phyloP scores from a whole-genome alignment of 2,329 filamentous ascomycete species.

The Escovopsis sp. region DNA sequence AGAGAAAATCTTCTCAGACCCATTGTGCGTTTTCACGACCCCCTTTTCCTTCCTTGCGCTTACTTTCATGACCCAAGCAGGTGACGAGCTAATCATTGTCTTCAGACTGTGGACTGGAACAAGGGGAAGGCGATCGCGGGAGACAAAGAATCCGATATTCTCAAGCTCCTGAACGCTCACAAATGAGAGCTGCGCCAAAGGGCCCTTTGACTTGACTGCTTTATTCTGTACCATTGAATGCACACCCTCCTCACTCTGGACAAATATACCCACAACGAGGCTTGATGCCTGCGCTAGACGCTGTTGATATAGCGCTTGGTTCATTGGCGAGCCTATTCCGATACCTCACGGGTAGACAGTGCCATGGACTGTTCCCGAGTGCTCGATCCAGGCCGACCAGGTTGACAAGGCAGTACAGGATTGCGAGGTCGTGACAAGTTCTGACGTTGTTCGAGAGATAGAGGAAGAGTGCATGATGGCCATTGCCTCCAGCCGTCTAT shows the following conservation, averaged over 20 bases:
- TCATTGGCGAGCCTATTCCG: too few relatives aligned
- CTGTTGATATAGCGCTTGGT: too few relatives aligned
- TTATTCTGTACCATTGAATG: background rate
- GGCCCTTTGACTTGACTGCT: conserved; percentile 5
- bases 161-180: conserved; percentile 57
- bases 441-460: too few relatives aligned
- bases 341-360: too few relatives aligned
- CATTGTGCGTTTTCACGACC: conserved; percentile 46
- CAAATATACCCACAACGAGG: conserved; percentile 3
- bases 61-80: background rate
- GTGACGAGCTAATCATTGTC: background rate
- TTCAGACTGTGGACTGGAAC: conserved; percentile 71
- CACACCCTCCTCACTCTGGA: too few relatives aligned
- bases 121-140: conserved; percentile 69
- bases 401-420: too few relatives aligned
- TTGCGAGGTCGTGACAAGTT: too few relatives aligned
- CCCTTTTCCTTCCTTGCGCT: background rate
- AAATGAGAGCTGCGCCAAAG: conserved; percentile 14
- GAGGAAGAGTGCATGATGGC: too few relatives aligned
- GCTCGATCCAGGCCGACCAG: too few relatives aligned
- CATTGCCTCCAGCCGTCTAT: too few relatives aligned
- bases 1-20: conserved; percentile 56
- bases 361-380: too few relatives aligned
- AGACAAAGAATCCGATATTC: conserved; percentile 74
- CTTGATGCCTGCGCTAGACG: too few relatives aligned